These are phyloP conservation scores for Staphylotrichum longicolle DNA, from an alignment of 495 filamentous ascomycete species.

Conservation along the genomic window DNA sequence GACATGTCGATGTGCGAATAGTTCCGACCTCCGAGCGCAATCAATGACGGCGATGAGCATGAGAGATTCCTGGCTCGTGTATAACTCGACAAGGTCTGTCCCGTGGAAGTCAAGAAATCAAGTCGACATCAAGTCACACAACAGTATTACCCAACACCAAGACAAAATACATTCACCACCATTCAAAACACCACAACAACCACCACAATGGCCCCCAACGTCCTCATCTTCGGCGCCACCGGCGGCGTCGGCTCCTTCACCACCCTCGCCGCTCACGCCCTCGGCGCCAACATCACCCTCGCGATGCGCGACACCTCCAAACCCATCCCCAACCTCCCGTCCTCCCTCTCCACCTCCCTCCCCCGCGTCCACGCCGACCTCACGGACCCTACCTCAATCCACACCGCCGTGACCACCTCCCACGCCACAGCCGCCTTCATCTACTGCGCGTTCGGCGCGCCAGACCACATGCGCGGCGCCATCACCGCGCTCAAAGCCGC, in stretches of 20 bases:
- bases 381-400: slow-evolving; percentile 14
- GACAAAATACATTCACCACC: not conserved
- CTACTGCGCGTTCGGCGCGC: slow-evolving; percentile 8
- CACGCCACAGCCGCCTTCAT: slow-evolving; percentile 26
- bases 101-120: no score
- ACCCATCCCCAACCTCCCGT: slow-evolving; percentile 12
- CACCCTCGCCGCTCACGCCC: slow-evolving; percentile 9
- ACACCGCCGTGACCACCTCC: slow-evolving; percentile 15
- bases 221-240: slow-evolving; percentile 29
- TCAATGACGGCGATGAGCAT: no score
- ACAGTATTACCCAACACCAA: not conserved
- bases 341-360: slow-evolving; percentile 12
- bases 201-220: slow-evolving; percentile 17
- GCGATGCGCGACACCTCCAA: slow-evolving; percentile 24
- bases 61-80: no score
- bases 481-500: slow-evolving; percentile 19
- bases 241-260: slow-evolving; percentile 21
- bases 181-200: not conserved
- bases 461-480: slow-evolving; percentile 13
- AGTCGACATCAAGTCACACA: not conserved
- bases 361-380: slow-evolving; percentile 28
- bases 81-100: no score
- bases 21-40: no score
- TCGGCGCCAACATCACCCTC: slow-evolving; percentile 21
- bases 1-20: no score